These are phyloP conservation scores for Epipyxis sp. DNA, from an alignment of 108 stramenopile species.

Conservation along the genomic window DNA sequence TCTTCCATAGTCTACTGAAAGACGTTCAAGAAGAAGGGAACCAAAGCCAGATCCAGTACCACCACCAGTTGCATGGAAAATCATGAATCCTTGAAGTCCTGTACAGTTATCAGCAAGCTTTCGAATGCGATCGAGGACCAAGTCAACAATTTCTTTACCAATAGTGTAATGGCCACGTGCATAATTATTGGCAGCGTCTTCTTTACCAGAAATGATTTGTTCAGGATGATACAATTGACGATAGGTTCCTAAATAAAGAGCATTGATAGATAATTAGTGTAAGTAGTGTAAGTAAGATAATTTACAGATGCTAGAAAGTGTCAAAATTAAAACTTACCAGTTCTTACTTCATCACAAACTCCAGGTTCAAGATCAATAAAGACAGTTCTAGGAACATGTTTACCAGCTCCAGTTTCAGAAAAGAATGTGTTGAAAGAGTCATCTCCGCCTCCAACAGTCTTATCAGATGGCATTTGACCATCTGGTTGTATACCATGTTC, in stretches of 20 bases:
- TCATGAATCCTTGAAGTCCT: conserved; percentile 56
- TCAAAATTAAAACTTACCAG: too few species aligned
- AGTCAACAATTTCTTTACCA: conserved; percentile 60
- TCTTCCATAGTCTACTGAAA: conserved; percentile 52
- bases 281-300: too few species aligned
- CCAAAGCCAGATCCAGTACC: conserved; percentile 57
- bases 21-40: conserved; percentile 50
- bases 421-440: conserved; percentile 84
- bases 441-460: conserved; percentile 59
- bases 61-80: conserved; percentile 56
- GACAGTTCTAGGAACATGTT: conserved; percentile 52
- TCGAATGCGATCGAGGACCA: conserved; percentile 55
- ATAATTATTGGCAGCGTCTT: conserved; percentile 59
- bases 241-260: too few species aligned
- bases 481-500: conserved; percentile 95
- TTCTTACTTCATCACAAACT: conserved; percentile 83
- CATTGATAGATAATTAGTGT: too few species aligned
- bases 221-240: conserved; percentile 61
- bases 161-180: conserved; percentile 55
- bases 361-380: conserved; percentile 53
- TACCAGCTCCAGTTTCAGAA: conserved; percentile 52
- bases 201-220: conserved; percentile 57
- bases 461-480: conserved; percentile 56
- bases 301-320: too few species aligned
- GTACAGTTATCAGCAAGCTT: conserved; percentile 61